Conservation (phyloP, 106 monocot genomes). For the Acorus gramineus region DNA sequence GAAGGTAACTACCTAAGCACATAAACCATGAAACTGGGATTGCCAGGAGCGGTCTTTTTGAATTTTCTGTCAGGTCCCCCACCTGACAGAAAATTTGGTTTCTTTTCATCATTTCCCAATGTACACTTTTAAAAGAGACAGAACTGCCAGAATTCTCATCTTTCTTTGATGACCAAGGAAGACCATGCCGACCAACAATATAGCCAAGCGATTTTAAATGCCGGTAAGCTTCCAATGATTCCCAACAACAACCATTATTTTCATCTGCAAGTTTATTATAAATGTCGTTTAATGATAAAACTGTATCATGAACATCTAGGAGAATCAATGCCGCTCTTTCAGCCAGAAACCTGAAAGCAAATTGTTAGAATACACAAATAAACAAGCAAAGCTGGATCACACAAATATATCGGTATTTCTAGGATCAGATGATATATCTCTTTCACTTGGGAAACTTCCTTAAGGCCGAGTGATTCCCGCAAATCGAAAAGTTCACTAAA, state of each 20-base stretch:
- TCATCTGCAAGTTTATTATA: conserved; percentile 44
- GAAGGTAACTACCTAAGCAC: conserved; percentile 34
- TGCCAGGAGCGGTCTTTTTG: conserved; percentile 62
- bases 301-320: conserved; percentile 17
- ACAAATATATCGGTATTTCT: too few relatives aligned
- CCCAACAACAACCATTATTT: conserved; percentile 57
- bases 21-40: conserved; percentile 58
- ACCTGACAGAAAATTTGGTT: conserved; percentile 51
- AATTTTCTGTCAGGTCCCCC: conserved; percentile 85
- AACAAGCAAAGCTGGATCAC: too few relatives aligned
- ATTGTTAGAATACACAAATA: too few relatives aligned
- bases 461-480: too few relatives aligned
- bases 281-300: conserved; percentile 38
- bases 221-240: conserved; percentile 52
- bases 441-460: too few relatives aligned
- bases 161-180: conserved; percentile 58
- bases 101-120: conserved; percentile 8
- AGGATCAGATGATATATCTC: too few relatives aligned
- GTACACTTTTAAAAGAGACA: not conserved
- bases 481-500: too few relatives aligned
- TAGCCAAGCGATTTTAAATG: conserved; percentile 84
- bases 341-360: conserved; percentile 46
- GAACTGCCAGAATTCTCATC: conserved; percentile 1
- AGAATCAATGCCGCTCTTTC: conserved; percentile 76
- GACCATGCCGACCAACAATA: conserved; percentile 60